Evolutionary conservation across 2,329 filamentous ascomycete genomes (phyloP).

Genomic region (Sarocladium oryzae): DNA sequence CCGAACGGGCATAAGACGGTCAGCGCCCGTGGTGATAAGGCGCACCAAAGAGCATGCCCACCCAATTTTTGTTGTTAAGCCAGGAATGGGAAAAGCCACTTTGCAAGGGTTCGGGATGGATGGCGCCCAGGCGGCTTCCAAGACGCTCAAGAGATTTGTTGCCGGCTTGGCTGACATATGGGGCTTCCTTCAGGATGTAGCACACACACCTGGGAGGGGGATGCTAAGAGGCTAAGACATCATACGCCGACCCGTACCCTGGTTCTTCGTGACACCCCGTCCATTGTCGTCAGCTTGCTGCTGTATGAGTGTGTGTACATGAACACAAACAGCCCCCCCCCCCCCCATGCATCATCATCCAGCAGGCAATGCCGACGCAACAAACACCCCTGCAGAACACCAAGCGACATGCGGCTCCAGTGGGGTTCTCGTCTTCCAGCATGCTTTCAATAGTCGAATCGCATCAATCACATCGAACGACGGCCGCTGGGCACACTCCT

Average conservation of each 20-base stretch:
- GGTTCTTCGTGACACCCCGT: too few relatives aligned
- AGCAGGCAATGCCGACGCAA: too few relatives aligned
- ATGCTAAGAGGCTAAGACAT: too few relatives aligned
- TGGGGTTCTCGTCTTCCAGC: neutral
- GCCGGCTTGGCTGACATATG: constrained; percentile 7
- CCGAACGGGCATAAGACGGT: too few relatives aligned
- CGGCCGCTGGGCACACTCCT: neutral
- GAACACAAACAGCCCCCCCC: too few relatives aligned
- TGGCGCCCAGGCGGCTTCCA: neutral
- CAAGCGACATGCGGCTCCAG: neutral
- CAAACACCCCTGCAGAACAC: neutral
- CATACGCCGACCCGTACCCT: too few relatives aligned
- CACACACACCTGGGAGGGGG: too few relatives aligned
- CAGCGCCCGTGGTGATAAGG: too few relatives aligned
- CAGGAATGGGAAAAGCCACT: neutral
- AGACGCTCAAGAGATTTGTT: constrained; percentile 6
- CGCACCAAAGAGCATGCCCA: too few relatives aligned
- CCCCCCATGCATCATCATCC: too few relatives aligned
- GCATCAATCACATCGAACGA: neutral
- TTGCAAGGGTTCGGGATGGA: neutral
- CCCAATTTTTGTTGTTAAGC: neutral
- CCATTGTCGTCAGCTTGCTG: too few relatives aligned
- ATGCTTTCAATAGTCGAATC: neutral
- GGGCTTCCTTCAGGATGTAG: neutral
- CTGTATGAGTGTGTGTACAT: too few relatives aligned